Percentiles rank a stretch among this genome's conserved stretches.
These are phyloP conservation scores for Phanerochaete sordida DNA, from an alignment of 768 basidiomycete genomes.

Conservation along the genomic window DNA sequence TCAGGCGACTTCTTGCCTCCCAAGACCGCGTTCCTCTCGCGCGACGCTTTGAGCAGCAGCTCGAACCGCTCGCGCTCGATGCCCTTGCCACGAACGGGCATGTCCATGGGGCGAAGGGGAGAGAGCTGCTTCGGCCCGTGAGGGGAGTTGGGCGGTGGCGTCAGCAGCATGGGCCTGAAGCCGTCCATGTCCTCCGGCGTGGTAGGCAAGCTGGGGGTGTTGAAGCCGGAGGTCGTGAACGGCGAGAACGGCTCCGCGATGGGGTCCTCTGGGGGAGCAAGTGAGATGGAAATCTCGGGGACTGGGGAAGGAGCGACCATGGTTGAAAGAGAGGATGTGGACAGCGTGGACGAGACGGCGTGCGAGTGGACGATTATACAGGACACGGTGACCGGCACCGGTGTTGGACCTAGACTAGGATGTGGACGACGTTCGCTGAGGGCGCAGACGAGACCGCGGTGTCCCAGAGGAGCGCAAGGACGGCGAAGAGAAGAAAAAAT, in stretches of 20 bases:
- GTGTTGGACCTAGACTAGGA: slow-evolving; percentile 15
- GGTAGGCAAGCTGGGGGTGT: slow-evolving; percentile 21
- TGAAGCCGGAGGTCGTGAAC: slow-evolving; percentile 34
- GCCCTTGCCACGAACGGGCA: slow-evolving; percentile 42
- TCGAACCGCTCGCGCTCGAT: slow-evolving; percentile 63
- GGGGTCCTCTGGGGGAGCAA: slow-evolving; percentile 54
- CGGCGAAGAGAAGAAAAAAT: slow-evolving; percentile 28
- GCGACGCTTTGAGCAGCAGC: slow-evolving; percentile 56
- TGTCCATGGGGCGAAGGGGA: slow-evolving; percentile 44
- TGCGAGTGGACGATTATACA: slow-evolving; percentile 1
- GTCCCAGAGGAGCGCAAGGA: slow-evolving; percentile 21
- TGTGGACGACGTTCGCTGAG: slow-evolving; percentile 16
- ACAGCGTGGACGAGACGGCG: slow-evolving; percentile 25
- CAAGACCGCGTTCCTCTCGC: slow-evolving; percentile 47
- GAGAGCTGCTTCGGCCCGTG: slow-evolving; percentile 41
- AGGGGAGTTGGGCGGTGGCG: slow-evolving; percentile 50
- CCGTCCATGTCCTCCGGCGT: slow-evolving; percentile 37
- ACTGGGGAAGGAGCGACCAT: slow-evolving; percentile 39
- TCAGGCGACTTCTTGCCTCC: slow-evolving; percentile 48
- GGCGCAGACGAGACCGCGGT: slow-evolving; percentile 24
- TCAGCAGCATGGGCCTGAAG: slow-evolving; percentile 56
- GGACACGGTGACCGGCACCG: slow-evolving; percentile 34
- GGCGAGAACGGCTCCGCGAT: slow-evolving; percentile 59
- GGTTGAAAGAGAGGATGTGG: slow-evolving; percentile 44
- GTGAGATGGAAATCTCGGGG: slow-evolving; percentile 70